phyloP scores from a whole-genome alignment of 2,329 filamentous ascomycete genomes.

The Berkeleyomyces rouxiae region DNA sequence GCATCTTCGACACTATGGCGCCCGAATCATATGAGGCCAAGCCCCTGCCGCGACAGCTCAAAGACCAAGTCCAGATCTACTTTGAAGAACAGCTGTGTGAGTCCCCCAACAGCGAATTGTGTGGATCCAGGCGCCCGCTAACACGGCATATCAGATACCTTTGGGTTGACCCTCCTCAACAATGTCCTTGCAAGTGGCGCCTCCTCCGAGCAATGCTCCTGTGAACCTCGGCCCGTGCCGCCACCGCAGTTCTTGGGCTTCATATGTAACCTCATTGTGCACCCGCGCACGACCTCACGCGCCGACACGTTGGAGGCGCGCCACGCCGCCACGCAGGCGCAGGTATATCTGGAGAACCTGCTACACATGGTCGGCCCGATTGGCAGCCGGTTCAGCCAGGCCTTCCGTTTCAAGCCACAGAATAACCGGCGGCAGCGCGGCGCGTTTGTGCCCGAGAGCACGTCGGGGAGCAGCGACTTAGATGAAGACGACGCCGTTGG shows the following conservation, averaged over 20 bases:
- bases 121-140: neutral
- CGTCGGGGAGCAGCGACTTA: slow-evolving; percentile 27
- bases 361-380: slow-evolving; percentile 49
- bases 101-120: slow-evolving; percentile 4
- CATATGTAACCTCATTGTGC: slow-evolving; percentile 64
- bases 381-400: slow-evolving; percentile 51
- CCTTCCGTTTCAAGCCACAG: slow-evolving; percentile 47
- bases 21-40: neutral
- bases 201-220: slow-evolving; percentile 17
- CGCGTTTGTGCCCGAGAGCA: slow-evolving; percentile 15
- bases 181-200: slow-evolving; percentile 42
- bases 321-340: slow-evolving; percentile 47
- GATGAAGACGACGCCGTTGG: slow-evolving; percentile 36
- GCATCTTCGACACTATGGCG: neutral
- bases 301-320: slow-evolving; percentile 42
- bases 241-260: slow-evolving; percentile 59
- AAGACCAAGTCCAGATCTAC: slow-evolving; percentile 12
- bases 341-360: slow-evolving; percentile 54
- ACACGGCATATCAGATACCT: slow-evolving; percentile 25
- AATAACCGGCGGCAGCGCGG: slow-evolving; percentile 20
- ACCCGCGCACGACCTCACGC: slow-evolving; percentile 64
- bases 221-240: slow-evolving; percentile 35
- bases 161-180: slow-evolving; percentile 47
- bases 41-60: slow-evolving; percentile 8
- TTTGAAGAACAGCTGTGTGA: slow-evolving; percentile 18